Base-by-base conservation (phyloP, 2,329 filamentous ascomycete genomes). In the Stagonosporopsis cucurbitacearum region DNA sequence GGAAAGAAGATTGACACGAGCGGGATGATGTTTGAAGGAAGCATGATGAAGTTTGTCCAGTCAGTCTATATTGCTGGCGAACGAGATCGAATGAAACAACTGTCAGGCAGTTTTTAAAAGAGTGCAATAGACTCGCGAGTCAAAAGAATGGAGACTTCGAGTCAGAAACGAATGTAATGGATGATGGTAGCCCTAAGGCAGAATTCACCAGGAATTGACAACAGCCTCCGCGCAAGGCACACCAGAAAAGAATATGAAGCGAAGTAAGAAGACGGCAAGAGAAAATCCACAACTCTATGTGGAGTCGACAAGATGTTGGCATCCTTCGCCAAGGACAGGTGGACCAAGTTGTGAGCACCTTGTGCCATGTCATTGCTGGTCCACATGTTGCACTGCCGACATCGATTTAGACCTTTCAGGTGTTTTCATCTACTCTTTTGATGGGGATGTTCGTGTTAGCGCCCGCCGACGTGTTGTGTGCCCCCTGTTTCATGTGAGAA, bases 401-500 rank as follows among this genome's bases (percentile, higher is more conserved):
- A 22, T 36, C 33, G 36, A 47, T 36, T 47, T 25, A 42, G 39
- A 42, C 42, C 28, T 47, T 36, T 47, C 30, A 39, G 25, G 15
- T 20, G 25, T 36, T 25, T 17, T 15, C 13, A 41, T 42, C 19
- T 42, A 32, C 35, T 30, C 23, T 33, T 32, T 43, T 37, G 25
- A 51, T 56, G 36, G 47, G 30, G 20, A 50, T 47, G 42, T 33
- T 32, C 30, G 41, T 30, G 22, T 42, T 35, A 48, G 47, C 42
- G 47, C 47, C 40, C 42, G 30, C 22, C 17, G 47, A 50, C 36
- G 40, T 36, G 23, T 46, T 35, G 26, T 26, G 26, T 22, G 53
- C 53, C 53, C 53, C 53, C 53, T 56, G 53, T 56, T 56, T 56
- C 53, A 56, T 50, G 53, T 46, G 47, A 47, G 33, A 13, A 32